phyloP scores from a whole-genome alignment of 495 filamentous ascomycete genomes.

The Friedmanniomyces endolithicus region DNA sequence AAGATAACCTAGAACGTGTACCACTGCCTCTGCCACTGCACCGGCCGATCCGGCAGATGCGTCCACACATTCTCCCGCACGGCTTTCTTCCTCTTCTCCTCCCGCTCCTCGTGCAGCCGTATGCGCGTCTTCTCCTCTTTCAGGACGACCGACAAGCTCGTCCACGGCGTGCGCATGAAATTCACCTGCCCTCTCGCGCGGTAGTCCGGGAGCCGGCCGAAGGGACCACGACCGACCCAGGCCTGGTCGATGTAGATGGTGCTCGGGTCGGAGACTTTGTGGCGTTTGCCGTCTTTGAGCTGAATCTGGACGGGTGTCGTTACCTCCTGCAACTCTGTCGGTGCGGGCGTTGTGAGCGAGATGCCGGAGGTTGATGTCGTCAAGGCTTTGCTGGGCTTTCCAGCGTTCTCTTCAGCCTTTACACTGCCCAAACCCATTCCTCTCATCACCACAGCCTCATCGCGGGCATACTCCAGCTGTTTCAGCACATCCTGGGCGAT shows the following conservation, averaged over 20 bases:
- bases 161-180: constrained; percentile 49
- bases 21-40: constrained; percentile 71
- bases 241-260: constrained; percentile 78
- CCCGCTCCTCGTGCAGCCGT: constrained; percentile 60
- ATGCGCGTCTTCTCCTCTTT: constrained; percentile 89
- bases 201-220: constrained; percentile 43
- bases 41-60: constrained; percentile 65
- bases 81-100: constrained; percentile 51
- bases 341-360: neutral
- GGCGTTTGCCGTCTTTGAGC: constrained; percentile 28
- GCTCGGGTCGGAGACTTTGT: constrained; percentile 50
- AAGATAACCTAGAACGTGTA: constrained; percentile 39
- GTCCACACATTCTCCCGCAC: constrained; percentile 53
- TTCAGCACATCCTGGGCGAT: constrained; percentile 64
- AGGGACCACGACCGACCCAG: constrained; percentile 72
- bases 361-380: neutral
- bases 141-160: constrained; percentile 62
- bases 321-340: neutral
- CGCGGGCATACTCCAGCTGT: constrained; percentile 65
- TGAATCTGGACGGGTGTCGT: constrained; percentile 20
- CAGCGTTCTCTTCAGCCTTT: constrained; percentile 4
- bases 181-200: constrained; percentile 57
- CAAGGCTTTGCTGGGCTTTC: neutral
- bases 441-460: constrained; percentile 59
- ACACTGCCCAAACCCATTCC: constrained; percentile 70